phyloP scores from a whole-genome alignment of 495 filamentous ascomycete species.

The Aspergillus olivimuriae region DNA sequence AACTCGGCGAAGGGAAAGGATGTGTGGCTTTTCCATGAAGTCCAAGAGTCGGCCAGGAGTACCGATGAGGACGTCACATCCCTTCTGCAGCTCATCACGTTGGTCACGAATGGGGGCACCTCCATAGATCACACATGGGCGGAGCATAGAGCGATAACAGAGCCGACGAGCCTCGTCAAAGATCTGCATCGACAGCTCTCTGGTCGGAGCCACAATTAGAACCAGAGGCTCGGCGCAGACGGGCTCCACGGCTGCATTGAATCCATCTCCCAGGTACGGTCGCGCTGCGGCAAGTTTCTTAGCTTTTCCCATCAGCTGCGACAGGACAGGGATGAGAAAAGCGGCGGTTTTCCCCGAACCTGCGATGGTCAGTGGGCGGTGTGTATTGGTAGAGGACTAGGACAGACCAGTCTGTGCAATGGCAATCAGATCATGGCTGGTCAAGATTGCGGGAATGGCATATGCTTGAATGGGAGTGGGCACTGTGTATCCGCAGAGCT shows the following conservation, averaged over 20 bases:
- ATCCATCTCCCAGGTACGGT: constrained; percentile 48
- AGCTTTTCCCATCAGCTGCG: constrained; percentile 88
- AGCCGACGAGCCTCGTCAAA: constrained; percentile 88
- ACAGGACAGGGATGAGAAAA: constrained; percentile 83
- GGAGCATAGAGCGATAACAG: constrained; percentile 90
- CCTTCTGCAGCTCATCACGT: constrained; percentile 62
- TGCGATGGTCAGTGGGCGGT: constrained; percentile 25
- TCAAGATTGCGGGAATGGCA: constrained; percentile 66
- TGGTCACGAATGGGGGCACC: constrained; percentile 65
- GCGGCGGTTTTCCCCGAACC: constrained; percentile 95
- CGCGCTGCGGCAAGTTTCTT: constrained; percentile 73
- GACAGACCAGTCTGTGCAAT: constrained; percentile 90
- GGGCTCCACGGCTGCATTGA: constrained; percentile 31
- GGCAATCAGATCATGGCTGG: constrained; percentile 72
- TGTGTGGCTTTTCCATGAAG: constrained; percentile 62
- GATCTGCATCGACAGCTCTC: constrained; percentile 88
- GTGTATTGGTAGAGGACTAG: constrained; percentile 3
- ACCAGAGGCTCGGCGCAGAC: constrained; percentile 79
- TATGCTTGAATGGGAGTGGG: constrained; percentile 88
- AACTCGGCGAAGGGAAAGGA: constrained; percentile 69
- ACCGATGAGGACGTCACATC: constrained; percentile 84
- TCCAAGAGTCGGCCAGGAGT: constrained; percentile 83
- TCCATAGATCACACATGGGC: constrained; percentile 87
- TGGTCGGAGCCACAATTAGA: constrained; percentile 75
- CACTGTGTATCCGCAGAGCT: constrained; percentile 53